phyloP scores from a whole-genome alignment of 2,329 filamentous ascomycete species.

The Oidium heveae region DNA sequence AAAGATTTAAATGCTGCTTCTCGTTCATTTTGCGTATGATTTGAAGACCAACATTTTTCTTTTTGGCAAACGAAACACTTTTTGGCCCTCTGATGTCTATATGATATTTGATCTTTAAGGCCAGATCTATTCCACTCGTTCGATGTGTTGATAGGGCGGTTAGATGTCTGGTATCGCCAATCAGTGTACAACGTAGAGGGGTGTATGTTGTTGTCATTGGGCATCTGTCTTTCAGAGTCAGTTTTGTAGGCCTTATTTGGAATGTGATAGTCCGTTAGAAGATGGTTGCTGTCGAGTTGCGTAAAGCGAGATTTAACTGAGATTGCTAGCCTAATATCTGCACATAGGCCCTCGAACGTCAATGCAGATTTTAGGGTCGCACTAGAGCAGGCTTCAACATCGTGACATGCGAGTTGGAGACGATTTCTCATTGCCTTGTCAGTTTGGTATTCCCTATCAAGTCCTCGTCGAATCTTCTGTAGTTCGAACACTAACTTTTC shows the following conservation, averaged over 20 bases:
- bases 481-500: neutral
- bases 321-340: neutral
- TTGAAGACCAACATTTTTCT: neutral
- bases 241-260: no score
- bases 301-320: no score
- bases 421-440: neutral
- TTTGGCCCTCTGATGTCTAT: no score
- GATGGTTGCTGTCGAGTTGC: no score
- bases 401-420: neutral
- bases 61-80: constrained; percentile 1
- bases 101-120: no score
- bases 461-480: neutral
- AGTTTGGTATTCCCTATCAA: neutral
- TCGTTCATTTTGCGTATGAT: neutral
- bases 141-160: no score
- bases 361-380: neutral
- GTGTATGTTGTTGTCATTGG: no score
- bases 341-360: neutral
- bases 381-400: neutral
- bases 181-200: no score
- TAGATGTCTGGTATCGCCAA: no score
- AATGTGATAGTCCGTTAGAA: no score
- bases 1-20: neutral
- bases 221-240: no score
- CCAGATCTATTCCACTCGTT: no score